A percentile compares a stretch with the other conserved stretches of the same genome.
phyloP scores from a whole-genome alignment of 768 basidiomycete species.

The Hirschioporus abietinus region DNA sequence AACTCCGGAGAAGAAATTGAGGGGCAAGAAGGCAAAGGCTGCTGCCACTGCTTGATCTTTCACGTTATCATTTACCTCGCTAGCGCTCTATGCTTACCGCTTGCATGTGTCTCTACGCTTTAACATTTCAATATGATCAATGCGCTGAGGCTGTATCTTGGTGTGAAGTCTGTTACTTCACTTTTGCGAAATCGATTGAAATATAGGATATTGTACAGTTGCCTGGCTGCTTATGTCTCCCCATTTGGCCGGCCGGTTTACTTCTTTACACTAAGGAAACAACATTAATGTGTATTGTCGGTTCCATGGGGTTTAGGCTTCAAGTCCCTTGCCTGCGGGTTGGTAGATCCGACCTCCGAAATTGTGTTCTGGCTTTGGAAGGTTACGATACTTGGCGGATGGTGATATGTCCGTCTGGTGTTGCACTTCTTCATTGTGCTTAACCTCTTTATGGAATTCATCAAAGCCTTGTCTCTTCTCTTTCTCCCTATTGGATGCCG shows the following conservation, averaged over 20 bases:
- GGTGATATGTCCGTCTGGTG: slow-evolving; percentile 43
- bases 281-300: too few relatives aligned
- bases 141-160: background rate
- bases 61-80: background rate
- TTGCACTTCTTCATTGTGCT: slow-evolving; percentile 39
- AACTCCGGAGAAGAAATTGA: slow-evolving; percentile 58
- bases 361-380: slow-evolving; percentile 32
- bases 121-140: background rate
- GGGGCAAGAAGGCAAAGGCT: slow-evolving; percentile 57
- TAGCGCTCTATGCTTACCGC: background rate
- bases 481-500: slow-evolving; percentile 40
- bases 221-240: too few relatives aligned
- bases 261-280: too few relatives aligned
- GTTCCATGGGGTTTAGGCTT: too few relatives aligned
- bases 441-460: slow-evolving; percentile 34
- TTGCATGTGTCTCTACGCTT: background rate
- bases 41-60: slow-evolving; percentile 12
- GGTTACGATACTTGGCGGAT: slow-evolving; percentile 40
- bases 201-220: too few relatives aligned
- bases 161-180: too few relatives aligned
- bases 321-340: too few relatives aligned
- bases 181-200: too few relatives aligned
- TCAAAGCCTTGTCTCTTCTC: slow-evolving; percentile 40
- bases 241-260: background rate
- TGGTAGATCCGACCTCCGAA: slow-evolving; percentile 51